These are phyloP conservation scores for Saturnispora quitensis DNA, from an alignment of 805 yeast species.

Conservation along the genomic window DNA sequence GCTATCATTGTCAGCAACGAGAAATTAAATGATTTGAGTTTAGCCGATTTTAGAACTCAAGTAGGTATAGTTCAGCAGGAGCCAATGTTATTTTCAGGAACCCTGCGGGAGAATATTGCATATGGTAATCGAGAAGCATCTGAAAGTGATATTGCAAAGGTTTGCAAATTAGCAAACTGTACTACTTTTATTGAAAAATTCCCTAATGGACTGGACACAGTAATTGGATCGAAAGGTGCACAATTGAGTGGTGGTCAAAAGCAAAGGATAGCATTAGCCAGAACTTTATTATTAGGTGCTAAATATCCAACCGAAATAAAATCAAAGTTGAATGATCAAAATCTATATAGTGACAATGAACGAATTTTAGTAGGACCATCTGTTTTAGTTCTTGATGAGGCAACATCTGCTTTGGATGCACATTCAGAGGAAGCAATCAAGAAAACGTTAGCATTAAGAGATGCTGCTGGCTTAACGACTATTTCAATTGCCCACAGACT, in stretches of 20 bases:
- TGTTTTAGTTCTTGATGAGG: slow-evolving; percentile 82
- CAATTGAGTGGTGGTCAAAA: slow-evolving; percentile 94
- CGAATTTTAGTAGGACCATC: slow-evolving; percentile 44
- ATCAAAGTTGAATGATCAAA: slow-evolving; percentile 4
- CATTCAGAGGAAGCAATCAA: slow-evolving; percentile 82
- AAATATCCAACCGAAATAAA: slow-evolving; percentile 11
- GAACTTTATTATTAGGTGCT: slow-evolving; percentile 60
- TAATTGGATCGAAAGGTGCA: slow-evolving; percentile 79
- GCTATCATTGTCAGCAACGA: slow-evolving; percentile 54
- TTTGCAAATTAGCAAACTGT: slow-evolving; percentile 67
- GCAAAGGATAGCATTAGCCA: slow-evolving; percentile 85
- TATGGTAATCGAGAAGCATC: slow-evolving; percentile 64
- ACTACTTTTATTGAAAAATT: slow-evolving; percentile 56
- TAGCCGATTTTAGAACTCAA: slow-evolving; percentile 62
- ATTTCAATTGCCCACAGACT: slow-evolving; percentile 89
- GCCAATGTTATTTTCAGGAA: slow-evolving; percentile 80
- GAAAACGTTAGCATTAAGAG: slow-evolving; percentile 52
- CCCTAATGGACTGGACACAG: slow-evolving; percentile 75
- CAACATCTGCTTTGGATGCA: slow-evolving; percentile 88
- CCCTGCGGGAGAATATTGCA: slow-evolving; percentile 71
- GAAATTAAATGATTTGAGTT: slow-evolving; percentile 52
- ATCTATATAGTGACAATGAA: slow-evolving; percentile 18
- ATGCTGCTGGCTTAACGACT: slow-evolving; percentile 53
- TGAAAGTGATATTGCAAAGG: slow-evolving; percentile 49
- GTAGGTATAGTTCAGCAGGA: slow-evolving; percentile 93